These are phyloP conservation scores for Beverwykella pulmonaria DNA, from an alignment of 495 filamentous ascomycete genomes.

Conservation along the genomic window DNA sequence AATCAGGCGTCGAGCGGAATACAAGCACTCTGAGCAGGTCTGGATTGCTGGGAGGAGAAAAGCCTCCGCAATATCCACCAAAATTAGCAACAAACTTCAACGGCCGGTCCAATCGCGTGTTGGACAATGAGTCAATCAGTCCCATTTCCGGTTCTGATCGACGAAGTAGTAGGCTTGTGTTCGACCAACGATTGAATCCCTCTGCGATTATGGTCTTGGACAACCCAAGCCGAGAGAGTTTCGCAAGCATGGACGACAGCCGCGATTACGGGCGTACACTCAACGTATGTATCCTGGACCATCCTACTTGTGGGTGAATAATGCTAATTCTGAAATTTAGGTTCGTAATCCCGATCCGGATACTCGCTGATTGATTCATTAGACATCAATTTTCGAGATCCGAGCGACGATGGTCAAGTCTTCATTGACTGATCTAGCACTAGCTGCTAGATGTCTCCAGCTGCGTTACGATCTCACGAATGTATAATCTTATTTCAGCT, in stretches of 20 bases:
- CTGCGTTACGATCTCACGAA: slow-evolving; percentile 27
- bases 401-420: neutral
- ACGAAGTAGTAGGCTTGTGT: slow-evolving; percentile 26
- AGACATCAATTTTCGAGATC: neutral
- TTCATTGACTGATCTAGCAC: neutral
- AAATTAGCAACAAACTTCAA: slow-evolving; percentile 16
- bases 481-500: neutral
- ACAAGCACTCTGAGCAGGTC: slow-evolving; percentile 34
- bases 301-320: neutral
- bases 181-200: slow-evolving; percentile 39
- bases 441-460: slow-evolving; percentile 4
- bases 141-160: slow-evolving; percentile 35
- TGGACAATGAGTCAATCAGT: slow-evolving; percentile 31
- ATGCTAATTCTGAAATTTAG: slow-evolving; percentile 2
- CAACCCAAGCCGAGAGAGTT: slow-evolving; percentile 30
- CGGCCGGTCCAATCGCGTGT: neutral
- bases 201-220: slow-evolving; percentile 31
- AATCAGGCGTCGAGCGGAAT: slow-evolving; percentile 27
- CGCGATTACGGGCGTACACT: slow-evolving; percentile 33
- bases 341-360: slow-evolving; percentile 30
- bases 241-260: slow-evolving; percentile 30
- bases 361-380: neutral
- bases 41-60: slow-evolving; percentile 27
- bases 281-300: slow-evolving; percentile 20
- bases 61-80: slow-evolving; percentile 5